phyloP scores from a whole-genome alignment of 345 rosid genomes.

The Pelargonium nanum region DNA sequence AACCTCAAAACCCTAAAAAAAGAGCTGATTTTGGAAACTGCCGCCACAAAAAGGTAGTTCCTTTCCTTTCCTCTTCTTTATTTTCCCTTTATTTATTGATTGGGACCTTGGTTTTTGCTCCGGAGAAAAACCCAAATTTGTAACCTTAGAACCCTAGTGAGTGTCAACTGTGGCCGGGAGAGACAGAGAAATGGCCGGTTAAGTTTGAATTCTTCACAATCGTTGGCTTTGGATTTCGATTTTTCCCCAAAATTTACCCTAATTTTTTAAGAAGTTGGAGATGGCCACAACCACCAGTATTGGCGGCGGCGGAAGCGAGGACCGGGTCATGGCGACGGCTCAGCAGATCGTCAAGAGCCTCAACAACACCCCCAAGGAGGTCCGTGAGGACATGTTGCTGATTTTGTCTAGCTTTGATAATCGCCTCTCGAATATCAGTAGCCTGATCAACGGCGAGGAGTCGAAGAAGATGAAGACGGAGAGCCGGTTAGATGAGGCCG shows the following conservation, averaged over 20 bases:
- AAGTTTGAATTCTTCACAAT: not conserved
- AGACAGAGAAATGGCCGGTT: not conserved
- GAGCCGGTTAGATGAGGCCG: slow-evolving; percentile 30
- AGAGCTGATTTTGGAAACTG: not conserved
- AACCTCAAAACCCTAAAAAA: too few species aligned
- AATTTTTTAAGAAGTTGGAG: not conserved
- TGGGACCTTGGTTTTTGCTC: not conserved
- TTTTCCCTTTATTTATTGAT: not conserved
- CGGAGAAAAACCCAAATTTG: not conserved
- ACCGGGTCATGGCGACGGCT: slow-evolving; percentile 29
- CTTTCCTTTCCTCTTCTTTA: not conserved
- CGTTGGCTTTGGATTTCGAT: not conserved
- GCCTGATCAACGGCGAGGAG: slow-evolving; percentile 20
- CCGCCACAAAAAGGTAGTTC: not conserved
- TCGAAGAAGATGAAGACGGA: slow-evolving; percentile 25
- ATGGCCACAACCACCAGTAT: not conserved
- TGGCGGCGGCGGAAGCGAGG: not conserved
- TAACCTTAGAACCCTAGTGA: not conserved
- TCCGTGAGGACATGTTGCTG: slow-evolving; percentile 36
- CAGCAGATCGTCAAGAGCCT: slow-evolving; percentile 50
- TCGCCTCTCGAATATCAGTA: slow-evolving; percentile 35
- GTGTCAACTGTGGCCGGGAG: not conserved
- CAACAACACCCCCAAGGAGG: slow-evolving; percentile 25
- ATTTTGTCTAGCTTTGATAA: slow-evolving; percentile 39
- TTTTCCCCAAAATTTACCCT: not conserved